phyloP scores from a whole-genome alignment of 148 eudicot species.

The Fallopia convolvulus region DNA sequence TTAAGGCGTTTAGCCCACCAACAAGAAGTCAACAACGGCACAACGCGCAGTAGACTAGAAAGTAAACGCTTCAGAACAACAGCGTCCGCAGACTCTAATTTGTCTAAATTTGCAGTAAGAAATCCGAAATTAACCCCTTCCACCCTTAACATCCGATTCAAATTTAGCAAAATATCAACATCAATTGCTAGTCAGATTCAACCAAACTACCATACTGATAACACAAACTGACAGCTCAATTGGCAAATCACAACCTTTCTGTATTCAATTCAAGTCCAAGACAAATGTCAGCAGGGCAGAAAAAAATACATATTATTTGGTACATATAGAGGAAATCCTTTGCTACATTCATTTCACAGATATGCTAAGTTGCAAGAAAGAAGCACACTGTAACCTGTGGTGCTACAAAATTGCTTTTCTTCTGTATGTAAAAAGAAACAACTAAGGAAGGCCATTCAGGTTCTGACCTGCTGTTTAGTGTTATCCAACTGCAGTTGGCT shows the following conservation, averaged over 20 bases:
- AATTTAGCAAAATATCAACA: too few species aligned
- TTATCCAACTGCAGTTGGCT: conserved; percentile 5
- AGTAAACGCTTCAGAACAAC: too few species aligned
- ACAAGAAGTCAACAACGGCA: too few species aligned
- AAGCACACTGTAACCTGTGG: not conserved
- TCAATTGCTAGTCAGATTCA: too few species aligned
- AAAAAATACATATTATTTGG: conserved; percentile 1
- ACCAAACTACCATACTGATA: not conserved
- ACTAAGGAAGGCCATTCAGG: not conserved
- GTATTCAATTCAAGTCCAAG: not conserved
- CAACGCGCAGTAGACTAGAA: too few species aligned
- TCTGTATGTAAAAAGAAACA: not conserved
- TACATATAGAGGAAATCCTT: not conserved
- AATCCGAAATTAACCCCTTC: too few species aligned
- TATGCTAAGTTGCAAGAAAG: conserved; percentile 4
- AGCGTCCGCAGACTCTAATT: too few species aligned
- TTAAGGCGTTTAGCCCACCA: too few species aligned
- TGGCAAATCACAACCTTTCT: not conserved
- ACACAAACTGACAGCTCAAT: not conserved
- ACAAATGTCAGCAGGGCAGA: not conserved
- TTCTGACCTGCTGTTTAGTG: conserved; percentile 10
- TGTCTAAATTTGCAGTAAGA: too few species aligned
- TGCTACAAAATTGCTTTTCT: conserved; percentile 6
- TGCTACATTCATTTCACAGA: conserved; percentile 1
- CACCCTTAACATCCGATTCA: too few species aligned